Conservation (phyloP, 1,139 yeast species). For the Taiozyma onychis region DNA sequence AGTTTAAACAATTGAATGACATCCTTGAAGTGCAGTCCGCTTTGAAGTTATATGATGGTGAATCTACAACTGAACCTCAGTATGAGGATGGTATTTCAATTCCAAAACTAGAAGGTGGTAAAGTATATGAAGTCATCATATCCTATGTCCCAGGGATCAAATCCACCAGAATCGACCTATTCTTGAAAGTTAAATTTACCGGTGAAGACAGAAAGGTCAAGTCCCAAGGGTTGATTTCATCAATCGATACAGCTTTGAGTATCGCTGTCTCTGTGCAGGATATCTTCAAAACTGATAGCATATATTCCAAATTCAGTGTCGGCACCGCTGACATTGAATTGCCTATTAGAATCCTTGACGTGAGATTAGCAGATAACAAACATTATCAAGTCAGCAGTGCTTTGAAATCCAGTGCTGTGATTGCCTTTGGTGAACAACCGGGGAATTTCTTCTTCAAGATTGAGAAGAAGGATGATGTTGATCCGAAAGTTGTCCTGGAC, state of each 20-base stretch:
- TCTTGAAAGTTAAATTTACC: slow-evolving; percentile 32
- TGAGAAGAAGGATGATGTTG: slow-evolving; percentile 19
- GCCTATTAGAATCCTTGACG: slow-evolving; percentile 51
- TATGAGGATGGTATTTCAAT: slow-evolving; percentile 3
- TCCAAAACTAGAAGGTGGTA: slow-evolving; percentile 3
- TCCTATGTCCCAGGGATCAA: slow-evolving; percentile 15
- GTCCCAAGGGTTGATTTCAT: slow-evolving; percentile 25
- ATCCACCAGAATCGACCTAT: slow-evolving; percentile 16
- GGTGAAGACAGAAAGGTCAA: slow-evolving; percentile 12
- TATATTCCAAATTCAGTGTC: slow-evolving; percentile 64
- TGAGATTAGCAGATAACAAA: slow-evolving; percentile 35
- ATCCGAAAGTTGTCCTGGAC: slow-evolving; percentile 16
- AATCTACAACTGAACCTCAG: neutral
- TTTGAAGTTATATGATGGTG: slow-evolving; percentile 3
- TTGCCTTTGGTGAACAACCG: slow-evolving; percentile 69
- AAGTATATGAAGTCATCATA: slow-evolving; percentile 18
- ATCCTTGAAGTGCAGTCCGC: slow-evolving; percentile 2
- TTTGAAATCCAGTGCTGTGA: slow-evolving; percentile 29
- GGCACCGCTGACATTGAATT: slow-evolving; percentile 47
- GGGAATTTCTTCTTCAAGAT: slow-evolving; percentile 56
- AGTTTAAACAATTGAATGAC: slow-evolving; percentile 5
- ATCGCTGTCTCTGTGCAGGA: slow-evolving; percentile 76
- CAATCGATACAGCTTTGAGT: slow-evolving; percentile 46
- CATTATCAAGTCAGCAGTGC: slow-evolving; percentile 36
- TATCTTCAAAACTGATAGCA: slow-evolving; percentile 48